Percentiles rank a stretch among this genome's conserved stretches.
These are phyloP conservation scores for Entelexis paramagnoliae DNA, from an alignment of 1,139 yeast genomes.

Conservation along the genomic window DNA sequence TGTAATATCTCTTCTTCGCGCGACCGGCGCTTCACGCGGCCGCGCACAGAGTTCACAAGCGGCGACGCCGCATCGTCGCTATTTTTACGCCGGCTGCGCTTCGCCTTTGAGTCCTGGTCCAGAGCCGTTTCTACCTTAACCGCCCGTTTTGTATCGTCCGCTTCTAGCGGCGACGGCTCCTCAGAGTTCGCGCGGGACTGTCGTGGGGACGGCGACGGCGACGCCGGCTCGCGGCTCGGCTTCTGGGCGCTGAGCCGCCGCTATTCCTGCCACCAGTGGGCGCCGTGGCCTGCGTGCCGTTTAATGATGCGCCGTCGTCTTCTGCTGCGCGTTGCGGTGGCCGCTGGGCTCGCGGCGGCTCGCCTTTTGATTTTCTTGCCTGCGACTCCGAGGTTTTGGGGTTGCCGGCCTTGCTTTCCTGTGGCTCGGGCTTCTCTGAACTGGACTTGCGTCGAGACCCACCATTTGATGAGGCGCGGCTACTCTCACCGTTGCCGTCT, in stretches of 20 bases:
- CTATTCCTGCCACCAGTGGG: too few species aligned
- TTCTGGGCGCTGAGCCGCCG: neutral
- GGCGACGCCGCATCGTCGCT: constrained; percentile 3
- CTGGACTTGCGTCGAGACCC: neutral
- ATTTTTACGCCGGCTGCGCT: constrained; percentile 21
- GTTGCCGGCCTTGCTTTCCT: neutral
- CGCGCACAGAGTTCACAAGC: neutral
- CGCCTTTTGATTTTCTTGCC: neutral
- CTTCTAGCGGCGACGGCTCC: neutral
- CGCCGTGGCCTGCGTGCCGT: too few species aligned
- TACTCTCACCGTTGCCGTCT: neutral
- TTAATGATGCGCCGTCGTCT: neutral
- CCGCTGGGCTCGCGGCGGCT: neutral
- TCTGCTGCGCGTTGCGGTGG: neutral
- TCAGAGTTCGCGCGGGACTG: neutral
- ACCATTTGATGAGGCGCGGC: neutral
- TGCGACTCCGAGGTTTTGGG: neutral
- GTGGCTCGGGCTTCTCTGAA: neutral
- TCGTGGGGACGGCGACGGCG: neutral
- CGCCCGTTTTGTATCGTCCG: neutral
- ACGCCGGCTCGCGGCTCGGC: neutral
- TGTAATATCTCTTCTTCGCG: constrained; percentile 54
- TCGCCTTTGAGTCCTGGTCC: neutral
- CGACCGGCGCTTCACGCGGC: constrained; percentile 22
- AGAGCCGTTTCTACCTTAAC: neutral